Conservation (phyloP, 352 stramenopile genomes). For the Phytophthora cactorum region DNA sequence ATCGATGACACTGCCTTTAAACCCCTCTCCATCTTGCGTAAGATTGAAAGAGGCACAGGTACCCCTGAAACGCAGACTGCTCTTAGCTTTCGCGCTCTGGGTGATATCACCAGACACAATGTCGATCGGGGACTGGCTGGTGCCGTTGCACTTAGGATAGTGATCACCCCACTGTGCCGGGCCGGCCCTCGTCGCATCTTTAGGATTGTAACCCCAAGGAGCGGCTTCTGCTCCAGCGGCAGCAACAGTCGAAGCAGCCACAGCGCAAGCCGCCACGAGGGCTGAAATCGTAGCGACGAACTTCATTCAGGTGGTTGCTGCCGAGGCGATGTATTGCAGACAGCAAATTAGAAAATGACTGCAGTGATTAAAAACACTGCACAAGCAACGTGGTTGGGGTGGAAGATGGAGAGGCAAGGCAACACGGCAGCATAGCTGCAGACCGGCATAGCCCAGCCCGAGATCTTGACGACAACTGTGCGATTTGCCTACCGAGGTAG, state of each 20-base stretch:
- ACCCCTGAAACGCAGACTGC: constrained; percentile 28
- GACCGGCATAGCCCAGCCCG: constrained; percentile 3
- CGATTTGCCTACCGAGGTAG: constrained; percentile 1
- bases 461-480: constrained; percentile 5
- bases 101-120: constrained; percentile 20
- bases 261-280: constrained; percentile 3
- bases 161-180: too few species aligned
- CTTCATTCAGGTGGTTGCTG: constrained; percentile 12
- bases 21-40: constrained; percentile 21
- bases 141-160: too few species aligned
- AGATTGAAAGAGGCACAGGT: constrained; percentile 31
- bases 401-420: background rate
- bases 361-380: too few species aligned
- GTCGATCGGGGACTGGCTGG: constrained; percentile 34
- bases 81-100: constrained; percentile 3
- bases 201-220: constrained; percentile 23
- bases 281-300: constrained; percentile 14
- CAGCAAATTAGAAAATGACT: constrained; percentile 20
- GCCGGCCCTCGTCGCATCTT: too few species aligned
- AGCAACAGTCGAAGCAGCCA: constrained; percentile 13
- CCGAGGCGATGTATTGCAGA: background rate
- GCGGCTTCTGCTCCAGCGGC: constrained; percentile 5
- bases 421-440: background rate
- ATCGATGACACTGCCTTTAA: constrained; percentile 19
- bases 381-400: background rate